These are phyloP conservation scores for Croton setiger DNA, from an alignment of 441 rosid species.

Conservation along the genomic window DNA sequence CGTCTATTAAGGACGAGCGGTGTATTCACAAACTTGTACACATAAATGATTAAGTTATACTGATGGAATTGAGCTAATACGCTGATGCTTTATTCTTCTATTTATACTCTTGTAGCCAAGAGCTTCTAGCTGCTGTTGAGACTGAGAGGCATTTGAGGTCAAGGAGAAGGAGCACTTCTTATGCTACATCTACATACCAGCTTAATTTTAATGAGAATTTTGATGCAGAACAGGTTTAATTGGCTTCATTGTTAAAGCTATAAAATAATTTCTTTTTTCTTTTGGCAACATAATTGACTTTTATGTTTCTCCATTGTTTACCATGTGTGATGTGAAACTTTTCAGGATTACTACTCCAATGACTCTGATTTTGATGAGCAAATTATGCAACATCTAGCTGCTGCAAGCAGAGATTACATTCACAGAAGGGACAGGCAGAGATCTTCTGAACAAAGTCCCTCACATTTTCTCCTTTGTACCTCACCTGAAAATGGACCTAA, in stretches of 20 bases:
- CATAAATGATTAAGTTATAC: neutral
- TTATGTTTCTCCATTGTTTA: neutral
- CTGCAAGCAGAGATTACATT: constrained; percentile 44
- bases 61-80: constrained; percentile 9
- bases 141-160: constrained; percentile 53
- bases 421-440: constrained; percentile 55
- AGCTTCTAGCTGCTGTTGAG: constrained; percentile 68
- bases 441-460: constrained; percentile 36
- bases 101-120: constrained; percentile 51
- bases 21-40: neutral
- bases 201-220: constrained; percentile 34
- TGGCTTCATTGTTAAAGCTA: constrained; percentile 11
- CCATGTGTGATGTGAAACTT: constrained; percentile 8
- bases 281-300: constrained; percentile 10
- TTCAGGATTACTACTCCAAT: constrained; percentile 51
- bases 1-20: neutral
- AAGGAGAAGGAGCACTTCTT: constrained; percentile 37
- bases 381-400: constrained; percentile 63
- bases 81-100: constrained; percentile 1
- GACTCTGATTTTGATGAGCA: constrained; percentile 64
- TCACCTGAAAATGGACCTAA: constrained; percentile 28
- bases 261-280: constrained; percentile 6
- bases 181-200: constrained; percentile 27
- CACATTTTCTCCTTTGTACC: constrained; percentile 27
- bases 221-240: constrained; percentile 46